A percentile compares a stretch with the other conserved stretches of the same genome.
Conservation (phyloP, 139 green algal species). For the Coelastrella sp. region DNA sequence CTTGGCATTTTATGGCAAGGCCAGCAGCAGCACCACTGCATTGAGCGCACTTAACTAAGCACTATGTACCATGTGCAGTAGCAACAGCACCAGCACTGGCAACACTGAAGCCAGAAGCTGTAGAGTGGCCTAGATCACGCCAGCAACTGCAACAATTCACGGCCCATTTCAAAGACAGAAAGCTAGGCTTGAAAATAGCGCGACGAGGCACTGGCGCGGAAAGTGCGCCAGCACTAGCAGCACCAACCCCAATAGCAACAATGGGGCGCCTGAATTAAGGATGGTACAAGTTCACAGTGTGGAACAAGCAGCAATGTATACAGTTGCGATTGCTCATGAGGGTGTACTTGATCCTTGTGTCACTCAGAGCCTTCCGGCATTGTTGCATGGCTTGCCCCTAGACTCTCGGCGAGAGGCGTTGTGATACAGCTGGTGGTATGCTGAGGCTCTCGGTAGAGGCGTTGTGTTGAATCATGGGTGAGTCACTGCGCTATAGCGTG, state of each 20-base stretch:
- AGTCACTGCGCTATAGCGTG: not conserved
- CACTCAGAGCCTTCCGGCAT: not conserved
- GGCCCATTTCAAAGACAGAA: not conserved
- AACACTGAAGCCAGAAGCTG: not conserved
- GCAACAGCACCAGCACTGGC: too few species aligned
- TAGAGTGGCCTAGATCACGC: not conserved
- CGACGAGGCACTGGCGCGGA: not conserved
- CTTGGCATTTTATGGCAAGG: not conserved
- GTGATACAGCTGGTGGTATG: not conserved
- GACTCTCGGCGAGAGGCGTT: not conserved
- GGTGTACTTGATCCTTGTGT: not conserved
- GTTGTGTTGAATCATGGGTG: not conserved
- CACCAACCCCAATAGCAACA: not conserved
- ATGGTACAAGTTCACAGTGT: not conserved
- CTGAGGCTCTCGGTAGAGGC: not conserved
- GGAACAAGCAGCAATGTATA: not conserved
- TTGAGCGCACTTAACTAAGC: not conserved
- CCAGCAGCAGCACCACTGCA: not conserved
- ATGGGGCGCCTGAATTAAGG: not conserved
- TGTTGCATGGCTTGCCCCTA: not conserved
- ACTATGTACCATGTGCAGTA: not conserved
- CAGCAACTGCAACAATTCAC: not conserved
- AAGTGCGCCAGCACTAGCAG: not conserved
- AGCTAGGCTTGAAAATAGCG: not conserved
- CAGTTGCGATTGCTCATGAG: not conserved